These are phyloP conservation scores for Daucus carota DNA, from an alignment of 129 eudicot genomes.

Conservation along the genomic window DH1_v3.0 NC_030387.2:40867001-40867500, in stretches of 20 bases:
- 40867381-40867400: neutral
- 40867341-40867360: neutral
- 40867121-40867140: slow-evolving; percentile 1
- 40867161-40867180: slow-evolving; percentile 26
- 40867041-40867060: slow-evolving; percentile 17
- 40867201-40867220: slow-evolving; percentile 81
- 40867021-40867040: slow-evolving; percentile 24
- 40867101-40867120: slow-evolving; percentile 9
- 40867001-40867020: slow-evolving; percentile 40
- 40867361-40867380: neutral
- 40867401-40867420: no score
- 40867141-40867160: slow-evolving; percentile 17
- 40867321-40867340: neutral
- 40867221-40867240: slow-evolving; percentile 71
- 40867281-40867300: slow-evolving; percentile 14
- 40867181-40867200: slow-evolving; percentile 82
- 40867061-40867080: slow-evolving; percentile 30
- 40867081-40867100: slow-evolving; percentile 26
- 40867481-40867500: no score
- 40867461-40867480: no score
- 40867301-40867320: neutral
- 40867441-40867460: no score
- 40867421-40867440: no score
- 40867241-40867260: slow-evolving; percentile 86
- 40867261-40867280: slow-evolving; percentile 86